Percentiles rank a stretch among this genome's conserved stretches.
phyloP scores from a whole-genome alignment of 2,329 filamentous ascomycete species.

The Aspergillus ustus region DNA sequence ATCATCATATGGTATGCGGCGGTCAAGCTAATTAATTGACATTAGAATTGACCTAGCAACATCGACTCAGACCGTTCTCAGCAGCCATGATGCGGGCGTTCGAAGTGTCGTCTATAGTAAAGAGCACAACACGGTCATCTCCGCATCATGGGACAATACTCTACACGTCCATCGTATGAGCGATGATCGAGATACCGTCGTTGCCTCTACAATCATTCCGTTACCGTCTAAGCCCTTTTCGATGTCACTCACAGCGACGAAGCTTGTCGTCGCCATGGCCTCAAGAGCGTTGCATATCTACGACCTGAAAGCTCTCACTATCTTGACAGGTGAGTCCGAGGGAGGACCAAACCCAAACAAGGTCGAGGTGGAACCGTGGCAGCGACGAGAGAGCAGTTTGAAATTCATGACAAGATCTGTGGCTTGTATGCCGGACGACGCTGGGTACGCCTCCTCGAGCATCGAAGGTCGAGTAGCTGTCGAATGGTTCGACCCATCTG shows the following conservation, averaged over 20 bases:
- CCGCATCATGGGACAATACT: conserved; percentile 90
- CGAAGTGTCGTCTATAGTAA: conserved; percentile 82
- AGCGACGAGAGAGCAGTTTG: conserved; percentile 88
- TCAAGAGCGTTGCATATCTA: conserved; percentile 94
- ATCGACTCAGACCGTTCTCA: conserved; percentile 74
- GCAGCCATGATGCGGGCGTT: conserved; percentile 78
- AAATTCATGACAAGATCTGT: conserved; percentile 96
- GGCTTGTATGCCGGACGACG: conserved; percentile 94
- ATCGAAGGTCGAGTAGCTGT: conserved; percentile 97
- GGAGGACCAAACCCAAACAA: conserved; percentile 41
- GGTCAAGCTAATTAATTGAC: conserved; percentile 12
- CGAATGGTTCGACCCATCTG: conserved; percentile 93
- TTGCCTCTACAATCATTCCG: conserved; percentile 65
- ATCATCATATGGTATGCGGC: too few species aligned
- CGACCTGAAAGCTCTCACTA: conserved; percentile 72
- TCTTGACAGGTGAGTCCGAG: conserved; percentile 56
- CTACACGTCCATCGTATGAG: conserved; percentile 75
- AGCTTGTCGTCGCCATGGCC: conserved; percentile 94
- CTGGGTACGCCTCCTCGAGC: conserved; percentile 86
- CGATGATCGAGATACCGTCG: conserved; percentile 42
- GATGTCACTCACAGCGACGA: conserved; percentile 75
- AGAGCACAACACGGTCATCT: conserved; percentile 78
- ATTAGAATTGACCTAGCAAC: conserved; percentile 71
- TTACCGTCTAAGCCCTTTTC: conserved; percentile 90
- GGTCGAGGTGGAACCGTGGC: conserved; percentile 76